A percentile compares a stretch with the other conserved stretches of the same genome.
These are phyloP conservation scores for Collybia sordida DNA, from an alignment of 768 basidiomycete species.

Conservation along the genomic window DNA sequence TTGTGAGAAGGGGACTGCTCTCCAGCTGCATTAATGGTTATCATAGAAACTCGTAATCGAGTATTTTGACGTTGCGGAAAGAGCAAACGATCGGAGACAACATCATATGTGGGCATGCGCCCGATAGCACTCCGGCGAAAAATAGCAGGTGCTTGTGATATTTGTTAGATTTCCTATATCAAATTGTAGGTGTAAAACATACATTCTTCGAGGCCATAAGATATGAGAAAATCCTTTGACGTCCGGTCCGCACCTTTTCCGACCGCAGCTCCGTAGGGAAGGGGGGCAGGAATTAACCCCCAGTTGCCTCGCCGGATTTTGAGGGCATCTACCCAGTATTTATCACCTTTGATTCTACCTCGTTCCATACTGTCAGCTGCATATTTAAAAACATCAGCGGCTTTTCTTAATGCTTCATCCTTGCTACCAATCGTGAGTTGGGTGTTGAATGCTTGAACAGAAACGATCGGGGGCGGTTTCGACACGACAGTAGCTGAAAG, in stretches of 20 bases:
- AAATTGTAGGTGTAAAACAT: constrained; percentile 23
- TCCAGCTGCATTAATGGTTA: constrained; percentile 31
- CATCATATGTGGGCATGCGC: constrained; percentile 53
- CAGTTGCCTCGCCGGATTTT: constrained; percentile 77
- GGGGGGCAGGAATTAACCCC: constrained; percentile 77
- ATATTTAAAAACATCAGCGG: constrained; percentile 65
- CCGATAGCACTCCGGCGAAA: constrained; percentile 75
- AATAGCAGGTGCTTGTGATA: constrained; percentile 51
- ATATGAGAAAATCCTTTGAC: constrained; percentile 77
- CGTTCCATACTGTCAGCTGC: constrained; percentile 72
- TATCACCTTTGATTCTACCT: constrained; percentile 59
- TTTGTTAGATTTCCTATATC: constrained; percentile 2
- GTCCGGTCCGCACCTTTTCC: constrained; percentile 82
- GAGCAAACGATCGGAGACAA: constrained; percentile 41
- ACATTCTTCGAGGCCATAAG: constrained; percentile 85
- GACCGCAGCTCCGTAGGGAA: constrained; percentile 65
- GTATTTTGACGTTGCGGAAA: constrained; percentile 67
- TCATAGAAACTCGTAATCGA: constrained; percentile 62
- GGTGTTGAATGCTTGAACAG: constrained; percentile 70
- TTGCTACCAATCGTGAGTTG: constrained; percentile 77
- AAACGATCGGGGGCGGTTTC: constrained; percentile 63
- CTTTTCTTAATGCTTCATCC: constrained; percentile 76
- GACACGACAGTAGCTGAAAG: constrained; percentile 65
- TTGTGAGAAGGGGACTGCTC: constrained; percentile 34
- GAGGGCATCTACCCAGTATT: constrained; percentile 82